phyloP scores from a whole-genome alignment of 1,284 basidiomycete species.

The Rhodotorula sp. region DNA sequence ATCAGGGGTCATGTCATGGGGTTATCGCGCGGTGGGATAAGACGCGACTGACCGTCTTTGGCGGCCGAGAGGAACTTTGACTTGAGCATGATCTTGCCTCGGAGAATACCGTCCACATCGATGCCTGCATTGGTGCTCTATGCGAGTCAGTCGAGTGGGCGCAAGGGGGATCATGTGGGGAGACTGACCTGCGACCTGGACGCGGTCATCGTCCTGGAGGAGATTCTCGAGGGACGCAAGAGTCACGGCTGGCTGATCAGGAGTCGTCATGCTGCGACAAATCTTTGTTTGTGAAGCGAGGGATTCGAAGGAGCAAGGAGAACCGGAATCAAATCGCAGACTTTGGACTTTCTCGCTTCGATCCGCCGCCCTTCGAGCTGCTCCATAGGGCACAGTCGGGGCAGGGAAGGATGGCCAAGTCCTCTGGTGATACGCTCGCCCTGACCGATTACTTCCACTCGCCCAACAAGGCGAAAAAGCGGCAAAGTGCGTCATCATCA shows the following conservation, averaged over 20 bases:
- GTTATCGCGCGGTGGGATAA: neutral
- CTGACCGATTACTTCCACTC: neutral
- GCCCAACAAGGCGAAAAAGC: neutral
- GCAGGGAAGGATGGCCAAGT: neutral
- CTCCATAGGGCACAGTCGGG: neutral
- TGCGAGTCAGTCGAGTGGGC: constrained; percentile 48
- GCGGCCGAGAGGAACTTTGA: constrained; percentile 85
- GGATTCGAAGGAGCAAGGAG: too few relatives aligned
- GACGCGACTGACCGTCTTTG: constrained; percentile 57
- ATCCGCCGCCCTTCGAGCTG: neutral
- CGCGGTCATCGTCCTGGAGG: constrained; percentile 69
- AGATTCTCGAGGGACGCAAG: constrained; percentile 61
- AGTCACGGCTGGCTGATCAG: constrained; percentile 37
- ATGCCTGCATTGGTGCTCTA: constrained; percentile 42
- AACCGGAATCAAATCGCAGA: too few relatives aligned
- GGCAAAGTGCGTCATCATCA: neutral
- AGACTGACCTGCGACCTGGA: constrained; percentile 81
- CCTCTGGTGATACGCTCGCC: neutral
- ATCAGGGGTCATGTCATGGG: neutral
- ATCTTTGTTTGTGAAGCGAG: too few relatives aligned
- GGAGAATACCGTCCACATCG: constrained; percentile 81
- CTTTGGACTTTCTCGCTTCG: neutral
- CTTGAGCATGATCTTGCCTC: constrained; percentile 72
- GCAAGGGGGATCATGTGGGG: neutral
- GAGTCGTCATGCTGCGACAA: neutral